Evolutionary conservation across 2,329 filamentous ascomycete genomes (phyloP).

Genomic region (Mycocentrospora acerina): DNA sequence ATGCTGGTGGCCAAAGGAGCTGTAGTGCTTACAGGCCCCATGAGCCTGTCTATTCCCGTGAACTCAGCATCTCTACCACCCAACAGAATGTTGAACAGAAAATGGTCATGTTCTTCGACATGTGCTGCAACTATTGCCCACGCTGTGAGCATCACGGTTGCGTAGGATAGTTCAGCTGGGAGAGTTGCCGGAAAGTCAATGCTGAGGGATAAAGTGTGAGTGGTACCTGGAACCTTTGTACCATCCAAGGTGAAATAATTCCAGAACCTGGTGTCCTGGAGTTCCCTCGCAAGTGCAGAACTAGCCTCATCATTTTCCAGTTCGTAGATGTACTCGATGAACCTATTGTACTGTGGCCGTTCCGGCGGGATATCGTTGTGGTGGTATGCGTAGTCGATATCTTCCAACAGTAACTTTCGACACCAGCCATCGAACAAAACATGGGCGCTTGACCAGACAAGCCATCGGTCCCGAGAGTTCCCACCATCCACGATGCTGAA

Average conservation of each 20-base stretch:
- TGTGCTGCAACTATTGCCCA: conserved; percentile 1
- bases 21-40: conserved; percentile 1
- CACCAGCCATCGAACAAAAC: conserved; percentile 2
- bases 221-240: not conserved
- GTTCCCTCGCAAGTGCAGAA: not conserved
- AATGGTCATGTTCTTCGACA: conserved; percentile 1
- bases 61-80: conserved; percentile 2
- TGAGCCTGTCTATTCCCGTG: conserved; percentile 3
- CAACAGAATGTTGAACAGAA: conserved; percentile 3
- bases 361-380: not conserved
- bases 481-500: conserved; percentile 1
- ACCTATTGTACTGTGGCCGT: conserved; percentile 2
- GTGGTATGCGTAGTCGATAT: conserved; percentile 1
- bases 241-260: not conserved
- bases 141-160: not conserved
- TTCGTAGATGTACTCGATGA: conserved; percentile 2
- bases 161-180: not conserved
- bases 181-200: not conserved
- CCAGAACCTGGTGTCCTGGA: not conserved
- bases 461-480: not conserved
- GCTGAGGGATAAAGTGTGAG: not conserved
- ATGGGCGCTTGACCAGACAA: conserved; percentile 1
- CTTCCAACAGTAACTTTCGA: conserved; percentile 1
- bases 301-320: not conserved
- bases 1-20: conserved; percentile 1